A percentile compares a stretch with the other conserved stretches of the same genome.
Conservation (phyloP, 1,284 basidiomycete genomes). For the Tylopilus microsporus region DNA sequence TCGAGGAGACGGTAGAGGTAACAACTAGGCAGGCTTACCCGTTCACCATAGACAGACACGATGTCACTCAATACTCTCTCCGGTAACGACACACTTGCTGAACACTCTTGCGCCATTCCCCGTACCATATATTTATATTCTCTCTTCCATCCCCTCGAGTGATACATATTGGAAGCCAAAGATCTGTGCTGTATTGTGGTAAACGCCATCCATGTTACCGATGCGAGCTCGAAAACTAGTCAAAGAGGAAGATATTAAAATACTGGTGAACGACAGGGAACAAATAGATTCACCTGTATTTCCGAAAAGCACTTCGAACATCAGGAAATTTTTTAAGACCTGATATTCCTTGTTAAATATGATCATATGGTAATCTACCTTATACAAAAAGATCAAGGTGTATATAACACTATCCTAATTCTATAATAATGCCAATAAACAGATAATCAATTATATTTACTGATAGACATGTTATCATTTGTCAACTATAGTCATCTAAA, state of each 20-base stretch:
- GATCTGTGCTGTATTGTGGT: constrained; percentile 85
- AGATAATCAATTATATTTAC: no score
- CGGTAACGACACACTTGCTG: constrained; percentile 67
- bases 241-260: not conserved
- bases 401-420: no score
- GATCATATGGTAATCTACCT: no score
- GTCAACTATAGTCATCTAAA: no score
- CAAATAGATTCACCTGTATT: constrained; percentile 65
- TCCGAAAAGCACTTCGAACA: constrained; percentile 86
- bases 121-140: constrained; percentile 68
- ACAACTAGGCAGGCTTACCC: constrained; percentile 41
- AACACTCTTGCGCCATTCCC: constrained; percentile 74
- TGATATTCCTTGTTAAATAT: no score
- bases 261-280: no score
- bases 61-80: constrained; percentile 68
- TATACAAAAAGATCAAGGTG: no score
- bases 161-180: constrained; percentile 96
- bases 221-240: constrained; percentile 89
- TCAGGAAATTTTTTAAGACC: no score
- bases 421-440: no score
- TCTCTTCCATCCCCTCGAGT: constrained; percentile 81
- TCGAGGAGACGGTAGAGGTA: not conserved
- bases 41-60: constrained; percentile 57
- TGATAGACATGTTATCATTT: no score
- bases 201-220: constrained; percentile 96